A percentile compares a stretch with the other conserved stretches of the same genome.
These are phyloP conservation scores for Chrysanthemum makinoi DNA, from an alignment of 129 eudicot genomes.

Conservation along the genomic window DNA sequence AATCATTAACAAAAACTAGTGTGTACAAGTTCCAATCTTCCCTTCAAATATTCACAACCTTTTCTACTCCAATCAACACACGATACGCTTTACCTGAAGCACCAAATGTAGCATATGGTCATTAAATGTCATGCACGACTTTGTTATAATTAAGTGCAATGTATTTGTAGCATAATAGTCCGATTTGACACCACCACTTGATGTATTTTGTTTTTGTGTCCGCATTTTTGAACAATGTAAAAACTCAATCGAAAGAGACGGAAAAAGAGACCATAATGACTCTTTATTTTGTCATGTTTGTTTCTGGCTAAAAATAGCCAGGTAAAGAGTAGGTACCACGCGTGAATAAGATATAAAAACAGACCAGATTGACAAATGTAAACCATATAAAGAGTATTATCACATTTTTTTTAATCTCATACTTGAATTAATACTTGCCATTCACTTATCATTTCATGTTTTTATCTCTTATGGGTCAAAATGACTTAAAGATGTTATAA, in stretches of 20 bases:
- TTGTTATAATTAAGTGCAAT: not conserved
- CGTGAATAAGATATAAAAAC: conserved; percentile 1
- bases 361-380: not conserved
- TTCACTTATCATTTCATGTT: not conserved
- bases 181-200: not conserved
- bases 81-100: conserved; percentile 28
- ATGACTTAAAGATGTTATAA: not conserved
- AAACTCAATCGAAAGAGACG: not conserved
- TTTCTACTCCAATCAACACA: conserved; percentile 30
- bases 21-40: conserved; percentile 21
- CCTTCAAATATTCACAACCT: conserved; percentile 40
- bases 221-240: not conserved
- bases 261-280: not conserved
- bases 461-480: not conserved
- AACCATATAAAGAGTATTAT: too few species aligned
- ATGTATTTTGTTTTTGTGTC: not conserved
- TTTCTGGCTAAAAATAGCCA: conserved; percentile 1
- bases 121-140: not conserved
- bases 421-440: too few species aligned
- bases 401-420: too few species aligned
- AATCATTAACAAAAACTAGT: conserved; percentile 34
- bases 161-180: not conserved
- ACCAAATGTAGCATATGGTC: conserved; percentile 2
- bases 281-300: conserved; percentile 4
- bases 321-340: not conserved